Base-by-base conservation (phyloP, 1,284 basidiomycete genomes). In the Somion occarium region DNA sequence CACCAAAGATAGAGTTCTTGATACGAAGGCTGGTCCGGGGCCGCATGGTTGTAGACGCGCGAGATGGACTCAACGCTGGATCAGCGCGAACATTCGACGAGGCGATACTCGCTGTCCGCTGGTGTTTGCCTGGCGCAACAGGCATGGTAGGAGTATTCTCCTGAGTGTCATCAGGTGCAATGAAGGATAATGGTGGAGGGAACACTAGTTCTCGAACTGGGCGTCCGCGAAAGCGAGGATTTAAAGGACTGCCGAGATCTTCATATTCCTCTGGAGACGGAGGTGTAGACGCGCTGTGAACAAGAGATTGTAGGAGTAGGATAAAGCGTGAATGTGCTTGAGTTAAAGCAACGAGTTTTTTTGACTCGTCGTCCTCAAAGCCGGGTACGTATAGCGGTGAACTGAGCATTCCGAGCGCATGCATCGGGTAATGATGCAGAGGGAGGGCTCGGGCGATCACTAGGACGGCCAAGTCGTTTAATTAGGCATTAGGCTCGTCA, bases 241-340 rank as follows among this genome's bases (percentile, higher is more conserved):
- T 22, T 50, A 50, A 26, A 57, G 25, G 55, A 55, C 48, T 58
- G 39, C 51, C 53, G 58, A 61, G 55, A 50, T 71, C 65, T 3
- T 80, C 73, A 26, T 64, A 65, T 52, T 83, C 58, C 18, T 54
- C 80, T 3, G 71, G 61, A 20, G 73, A 71, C 13, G 76, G 56
- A 1, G 76, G 70, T 5, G 69, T 59, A 24, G 65, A 60, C 0
- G 75, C 78, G 53, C 80, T 80, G 61, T 87, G 82, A 0, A 83
- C 82, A 27, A 86, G 69, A 3, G 84, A 79, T 57, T 89, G 88
- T 4, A 90, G 68, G 11, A 87, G 69, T 9, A 90, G 75, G 20
- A 88, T 82, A 57, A 85, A 78, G n/a, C 86, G 80, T 12, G 86
- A 85, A 60, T 90, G 85, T 1, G 80, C 76, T 20, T 74, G 75